These are phyloP conservation scores for Trichosporon coremiiforme DNA, from an alignment of 1,284 basidiomycete genomes.

Conservation along the genomic window DNA sequence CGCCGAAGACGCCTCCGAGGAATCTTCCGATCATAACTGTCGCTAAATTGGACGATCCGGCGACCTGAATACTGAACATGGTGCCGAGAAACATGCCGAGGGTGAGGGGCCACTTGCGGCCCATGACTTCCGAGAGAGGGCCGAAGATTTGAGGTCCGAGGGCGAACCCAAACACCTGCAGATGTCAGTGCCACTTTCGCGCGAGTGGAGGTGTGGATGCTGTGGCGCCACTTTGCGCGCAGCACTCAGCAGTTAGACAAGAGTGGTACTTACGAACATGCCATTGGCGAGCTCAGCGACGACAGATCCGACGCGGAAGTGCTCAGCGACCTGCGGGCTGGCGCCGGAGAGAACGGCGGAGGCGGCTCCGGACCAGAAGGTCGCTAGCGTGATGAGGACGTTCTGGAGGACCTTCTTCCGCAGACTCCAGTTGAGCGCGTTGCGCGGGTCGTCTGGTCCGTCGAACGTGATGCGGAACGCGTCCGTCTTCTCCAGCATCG, in stretches of 20 bases:
- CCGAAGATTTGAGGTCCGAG: conserved; percentile 63
- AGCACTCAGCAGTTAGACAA: background rate
- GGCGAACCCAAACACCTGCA: conserved; percentile 45
- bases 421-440: conserved; percentile 68
- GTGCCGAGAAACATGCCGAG: conserved; percentile 38
- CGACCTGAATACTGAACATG: conserved; percentile 48
- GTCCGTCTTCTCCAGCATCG: conserved; percentile 26
- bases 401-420: conserved; percentile 31
- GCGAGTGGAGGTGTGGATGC: background rate
- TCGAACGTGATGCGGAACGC: conserved; percentile 63
- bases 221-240: background rate
- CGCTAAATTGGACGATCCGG: conserved; percentile 62
- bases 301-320: conserved; percentile 26
- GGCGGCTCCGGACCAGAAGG: conserved; percentile 33
- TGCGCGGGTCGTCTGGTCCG: conserved; percentile 64
- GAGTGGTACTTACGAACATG: conserved; percentile 29
- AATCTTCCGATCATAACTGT: conserved; percentile 70
- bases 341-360: conserved; percentile 28
- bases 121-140: conserved; percentile 64
- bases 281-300: conserved; percentile 34
- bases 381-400: conserved; percentile 31
- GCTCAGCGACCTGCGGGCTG: conserved; percentile 5
- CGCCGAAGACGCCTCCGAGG: conserved; percentile 61
- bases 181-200: background rate
- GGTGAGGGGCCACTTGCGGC: conserved; percentile 47